Percentiles rank a stretch among this genome's conserved stretches.
Evolutionary conservation across 495 filamentous ascomycete genomes (phyloP).

Genomic region (Cairneyella variabilis): DNA sequence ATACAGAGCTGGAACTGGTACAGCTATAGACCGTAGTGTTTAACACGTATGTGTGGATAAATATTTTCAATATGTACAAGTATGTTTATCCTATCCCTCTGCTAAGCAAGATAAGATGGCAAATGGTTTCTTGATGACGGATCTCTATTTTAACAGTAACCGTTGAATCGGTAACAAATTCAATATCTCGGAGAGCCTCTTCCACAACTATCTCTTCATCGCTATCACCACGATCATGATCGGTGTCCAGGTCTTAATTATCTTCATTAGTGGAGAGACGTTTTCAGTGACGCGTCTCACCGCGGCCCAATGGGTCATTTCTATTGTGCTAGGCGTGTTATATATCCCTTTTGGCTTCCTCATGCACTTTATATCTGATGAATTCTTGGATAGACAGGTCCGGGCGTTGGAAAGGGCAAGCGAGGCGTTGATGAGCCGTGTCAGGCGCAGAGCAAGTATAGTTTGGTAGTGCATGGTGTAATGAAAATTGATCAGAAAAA

Average conservation of each 20-base stretch:
- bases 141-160: conserved; percentile 52
- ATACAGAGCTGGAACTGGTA: conserved; percentile 27
- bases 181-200: conserved; percentile 82
- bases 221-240: conserved; percentile 72
- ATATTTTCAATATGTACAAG: conserved; percentile 98
- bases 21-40: conserved; percentile 70
- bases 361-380: conserved; percentile 63
- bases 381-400: no score
- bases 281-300: conserved; percentile 64
- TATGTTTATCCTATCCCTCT: no score
- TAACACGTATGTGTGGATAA: conserved; percentile 94
- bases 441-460: no score
- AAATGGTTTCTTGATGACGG: no score
- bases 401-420: no score
- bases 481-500: no score
- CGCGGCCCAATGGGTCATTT: conserved; percentile 70
- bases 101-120: no score
- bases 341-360: conserved; percentile 69
- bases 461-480: no score
- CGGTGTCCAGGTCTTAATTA: conserved; percentile 71
- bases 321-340: conserved; percentile 60
- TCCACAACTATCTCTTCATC: conserved; percentile 73
- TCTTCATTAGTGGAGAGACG: conserved; percentile 66
- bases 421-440: no score
- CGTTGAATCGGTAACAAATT: conserved; percentile 79